Conservation (phyloP, 495 filamentous ascomycete species). For the Penicillium dipodomyicola region DNA sequence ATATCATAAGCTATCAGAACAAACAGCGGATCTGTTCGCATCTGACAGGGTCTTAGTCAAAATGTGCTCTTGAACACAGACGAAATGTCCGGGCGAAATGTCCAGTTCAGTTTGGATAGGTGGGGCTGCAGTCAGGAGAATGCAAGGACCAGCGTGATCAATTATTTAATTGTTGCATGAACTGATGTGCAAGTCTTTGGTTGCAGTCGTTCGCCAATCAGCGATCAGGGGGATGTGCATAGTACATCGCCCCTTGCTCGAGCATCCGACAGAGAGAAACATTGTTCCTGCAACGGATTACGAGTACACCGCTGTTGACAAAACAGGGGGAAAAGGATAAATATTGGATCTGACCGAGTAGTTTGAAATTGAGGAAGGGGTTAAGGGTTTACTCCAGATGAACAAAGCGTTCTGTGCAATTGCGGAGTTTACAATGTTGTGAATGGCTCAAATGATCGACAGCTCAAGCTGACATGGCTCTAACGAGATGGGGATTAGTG, state of each 20-base stretch:
- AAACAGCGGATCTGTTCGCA: background rate
- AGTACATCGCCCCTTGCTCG: constrained; percentile 7
- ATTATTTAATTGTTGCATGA: constrained; percentile 13
- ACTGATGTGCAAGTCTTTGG: background rate
- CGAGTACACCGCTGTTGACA: constrained; percentile 4
- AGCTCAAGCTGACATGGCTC: constrained; percentile 5
- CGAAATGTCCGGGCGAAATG: constrained; percentile 2
- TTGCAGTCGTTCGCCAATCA: constrained; percentile 5
- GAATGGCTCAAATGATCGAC: background rate
- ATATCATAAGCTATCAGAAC: background rate
- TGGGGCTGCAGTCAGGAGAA: constrained; percentile 19
- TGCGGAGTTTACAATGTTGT: background rate
- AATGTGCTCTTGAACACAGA: constrained; percentile 2
- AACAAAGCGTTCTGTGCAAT: background rate
- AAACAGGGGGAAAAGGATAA: background rate
- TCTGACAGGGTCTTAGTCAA: constrained; percentile 1
- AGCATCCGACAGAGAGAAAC: background rate
- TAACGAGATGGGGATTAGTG: constrained; percentile 9
- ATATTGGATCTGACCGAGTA: background rate
- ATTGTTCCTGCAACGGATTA: background rate
- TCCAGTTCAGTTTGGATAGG: constrained; percentile 11
- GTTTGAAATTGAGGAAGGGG: background rate
- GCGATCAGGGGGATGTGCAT: background rate
- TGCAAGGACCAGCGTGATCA: constrained; percentile 22
- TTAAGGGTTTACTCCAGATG: background rate